Conservation (phyloP, 495 filamentous ascomycete genomes). For the Hypoxylon perforatum region DNA sequence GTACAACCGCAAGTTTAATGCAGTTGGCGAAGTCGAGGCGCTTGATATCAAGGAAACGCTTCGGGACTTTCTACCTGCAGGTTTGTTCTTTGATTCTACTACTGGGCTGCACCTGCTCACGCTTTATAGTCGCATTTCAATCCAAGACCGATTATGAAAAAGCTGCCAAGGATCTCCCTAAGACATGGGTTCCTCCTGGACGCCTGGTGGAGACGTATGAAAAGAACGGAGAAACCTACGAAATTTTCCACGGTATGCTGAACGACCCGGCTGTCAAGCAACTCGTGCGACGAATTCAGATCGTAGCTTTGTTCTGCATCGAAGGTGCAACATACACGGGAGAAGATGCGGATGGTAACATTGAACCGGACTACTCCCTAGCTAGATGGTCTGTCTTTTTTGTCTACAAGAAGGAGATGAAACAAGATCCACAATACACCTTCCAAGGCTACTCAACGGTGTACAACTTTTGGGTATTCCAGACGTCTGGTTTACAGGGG, state of each 20-base stretch:
- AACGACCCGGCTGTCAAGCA: slow-evolving; percentile 66
- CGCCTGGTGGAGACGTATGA: slow-evolving; percentile 55
- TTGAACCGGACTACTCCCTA: slow-evolving; percentile 75
- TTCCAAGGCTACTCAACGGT: slow-evolving; percentile 89
- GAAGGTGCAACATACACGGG: slow-evolving; percentile 83
- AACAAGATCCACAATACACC: slow-evolving; percentile 68
- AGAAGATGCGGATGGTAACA: slow-evolving; percentile 72
- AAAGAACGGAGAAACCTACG: slow-evolving; percentile 52
- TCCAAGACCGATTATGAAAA: slow-evolving; percentile 68
- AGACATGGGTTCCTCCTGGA: slow-evolving; percentile 70
- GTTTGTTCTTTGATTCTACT: slow-evolving; percentile 55
- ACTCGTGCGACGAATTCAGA: slow-evolving; percentile 80
- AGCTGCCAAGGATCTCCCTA: slow-evolving; percentile 63
- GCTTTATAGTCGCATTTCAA: slow-evolving; percentile 68
- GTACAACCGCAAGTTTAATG: slow-evolving; percentile 77
- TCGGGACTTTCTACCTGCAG: slow-evolving; percentile 73
- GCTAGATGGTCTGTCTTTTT: slow-evolving; percentile 92
- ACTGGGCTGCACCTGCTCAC: slow-evolving; percentile 27
- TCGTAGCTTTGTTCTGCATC: slow-evolving; percentile 87
- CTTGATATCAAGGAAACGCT: slow-evolving; percentile 73
- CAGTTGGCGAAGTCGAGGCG: slow-evolving; percentile 75
- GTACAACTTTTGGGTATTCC: slow-evolving; percentile 81
- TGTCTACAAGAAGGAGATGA: slow-evolving; percentile 72
- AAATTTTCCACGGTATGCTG: slow-evolving; percentile 65
- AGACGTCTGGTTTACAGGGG: slow-evolving; percentile 43